Evolutionary conservation across 805 yeast species (phyloP), one percentile per base, ranked within the genome.

Genomic region (Teunomyces panamensis): DNA sequence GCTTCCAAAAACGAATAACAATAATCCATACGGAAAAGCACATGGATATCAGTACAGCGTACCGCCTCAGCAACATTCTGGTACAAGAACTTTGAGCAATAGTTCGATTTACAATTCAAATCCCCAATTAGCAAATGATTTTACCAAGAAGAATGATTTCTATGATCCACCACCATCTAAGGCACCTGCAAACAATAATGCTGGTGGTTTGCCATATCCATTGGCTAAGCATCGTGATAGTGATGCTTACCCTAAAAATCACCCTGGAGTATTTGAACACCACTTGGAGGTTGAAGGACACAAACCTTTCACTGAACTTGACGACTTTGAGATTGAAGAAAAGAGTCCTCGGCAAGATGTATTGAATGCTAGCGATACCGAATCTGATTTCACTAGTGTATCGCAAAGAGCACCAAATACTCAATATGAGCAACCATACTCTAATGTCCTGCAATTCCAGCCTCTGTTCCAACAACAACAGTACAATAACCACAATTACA

Each of bases 351-450:
- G 37, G 17, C 44, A 37, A 5, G 54, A 54, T 20, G 24, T 34
- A 4, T 36, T 26, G 26, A 42, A 55, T 14, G 69, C 63, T 42
- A 72, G 76, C 0, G 77, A 72, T 51, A 60, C 60, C 29, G 81
- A 74, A 42, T 85, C 92, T 0, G 85, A 84, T 57, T 84, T 87
- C 64, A 86, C 94, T 1, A 83, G 89, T 45, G 87, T 87, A 1
- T 84, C 91, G 6, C 92, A 86, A 64, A 73, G 92, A 60, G 90
- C 84, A 26, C 75, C 81, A 11, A 86, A 86, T 57, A 87, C 86
- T 13, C 65, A 70, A 26, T 82, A 79, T 33, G 43, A 44, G 24
- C 49, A 36, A 6, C 49, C 36, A 17, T 44, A 51, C 44, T 52
- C 48, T 30, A 47, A 32, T 11, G 30, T 39, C 24, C 53, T 41